Conservation (phyloP, 495 filamentous ascomycete species). For the Penicillium arizonense region DNA sequence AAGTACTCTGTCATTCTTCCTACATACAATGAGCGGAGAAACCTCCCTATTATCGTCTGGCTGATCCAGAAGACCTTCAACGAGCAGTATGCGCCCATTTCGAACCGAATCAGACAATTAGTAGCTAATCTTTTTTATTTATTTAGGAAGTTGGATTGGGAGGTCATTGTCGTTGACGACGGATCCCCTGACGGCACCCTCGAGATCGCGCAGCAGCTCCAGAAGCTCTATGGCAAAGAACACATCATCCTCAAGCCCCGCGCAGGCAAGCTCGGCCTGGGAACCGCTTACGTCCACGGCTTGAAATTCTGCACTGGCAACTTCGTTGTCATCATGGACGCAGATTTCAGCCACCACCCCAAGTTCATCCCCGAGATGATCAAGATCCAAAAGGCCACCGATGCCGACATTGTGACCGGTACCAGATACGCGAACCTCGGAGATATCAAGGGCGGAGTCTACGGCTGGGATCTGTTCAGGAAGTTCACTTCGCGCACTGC, state of each 20-base stretch:
- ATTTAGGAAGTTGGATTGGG: slow-evolving; percentile 87
- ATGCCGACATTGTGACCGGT: slow-evolving; percentile 95
- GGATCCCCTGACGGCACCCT: slow-evolving; percentile 95
- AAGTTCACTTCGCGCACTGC: slow-evolving; percentile 88
- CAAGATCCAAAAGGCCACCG: slow-evolving; percentile 59
- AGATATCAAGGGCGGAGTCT: slow-evolving; percentile 75
- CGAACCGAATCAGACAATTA: not conserved
- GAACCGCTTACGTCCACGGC: slow-evolving; percentile 96
- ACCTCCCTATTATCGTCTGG: slow-evolving; percentile 94
- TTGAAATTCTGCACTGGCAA: slow-evolving; percentile 83
- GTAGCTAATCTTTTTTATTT: not conserved
- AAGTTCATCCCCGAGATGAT: slow-evolving; percentile 95
- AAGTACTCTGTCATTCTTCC: slow-evolving; percentile 97
- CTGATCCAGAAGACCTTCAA: slow-evolving; percentile 88
- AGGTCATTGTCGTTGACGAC: slow-evolving; percentile 96
- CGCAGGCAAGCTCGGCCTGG: slow-evolving; percentile 90
- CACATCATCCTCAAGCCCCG: slow-evolving; percentile 84
- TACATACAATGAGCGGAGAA: slow-evolving; percentile 96
- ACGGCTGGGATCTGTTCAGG: slow-evolving; percentile 95
- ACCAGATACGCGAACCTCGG: slow-evolving; percentile 79
- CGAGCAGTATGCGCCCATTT: slow-evolving; percentile 50
- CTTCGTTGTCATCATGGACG: slow-evolving; percentile 99
- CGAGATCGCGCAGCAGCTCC: slow-evolving; percentile 82
- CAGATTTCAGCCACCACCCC: slow-evolving; percentile 97
- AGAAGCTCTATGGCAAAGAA: slow-evolving; percentile 69